Percentiles rank a stretch among this genome's conserved stretches.
Conservation (phyloP, 208 protist species). For the Leishmania aethiopica region DNA sequence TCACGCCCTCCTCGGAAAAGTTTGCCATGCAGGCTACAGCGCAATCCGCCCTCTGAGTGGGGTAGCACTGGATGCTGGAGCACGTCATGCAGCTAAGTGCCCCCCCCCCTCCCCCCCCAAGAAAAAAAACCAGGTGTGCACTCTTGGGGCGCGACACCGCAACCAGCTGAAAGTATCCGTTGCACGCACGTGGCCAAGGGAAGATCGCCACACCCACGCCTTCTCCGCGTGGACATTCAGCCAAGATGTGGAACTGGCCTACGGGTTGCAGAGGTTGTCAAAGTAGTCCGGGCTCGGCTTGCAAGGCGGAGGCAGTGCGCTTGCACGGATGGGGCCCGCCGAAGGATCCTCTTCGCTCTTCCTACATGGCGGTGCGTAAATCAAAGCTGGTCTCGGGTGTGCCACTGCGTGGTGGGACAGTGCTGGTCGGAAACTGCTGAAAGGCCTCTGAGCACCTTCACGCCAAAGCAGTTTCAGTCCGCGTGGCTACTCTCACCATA, state of each 20-base stretch:
- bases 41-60: background rate
- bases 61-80: background rate
- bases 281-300: background rate
- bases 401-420: background rate
- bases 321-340: background rate
- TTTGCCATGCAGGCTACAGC: background rate
- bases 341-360: background rate
- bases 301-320: no score
- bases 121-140: background rate
- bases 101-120: background rate
- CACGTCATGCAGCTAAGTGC: background rate
- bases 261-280: background rate
- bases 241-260: no score
- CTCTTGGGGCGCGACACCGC: background rate
- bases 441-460: background rate
- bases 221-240: background rate
- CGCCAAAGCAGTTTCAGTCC: background rate
- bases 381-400: background rate
- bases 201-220: background rate
- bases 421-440: background rate
- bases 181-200: background rate
- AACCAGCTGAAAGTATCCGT: background rate
- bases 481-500: background rate
- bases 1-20: background rate
- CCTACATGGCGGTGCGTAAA: background rate